These are phyloP conservation scores for Helianthus tuberosus DNA, from an alignment of 129 eudicot genomes.

Conservation along the genomic window DNA sequence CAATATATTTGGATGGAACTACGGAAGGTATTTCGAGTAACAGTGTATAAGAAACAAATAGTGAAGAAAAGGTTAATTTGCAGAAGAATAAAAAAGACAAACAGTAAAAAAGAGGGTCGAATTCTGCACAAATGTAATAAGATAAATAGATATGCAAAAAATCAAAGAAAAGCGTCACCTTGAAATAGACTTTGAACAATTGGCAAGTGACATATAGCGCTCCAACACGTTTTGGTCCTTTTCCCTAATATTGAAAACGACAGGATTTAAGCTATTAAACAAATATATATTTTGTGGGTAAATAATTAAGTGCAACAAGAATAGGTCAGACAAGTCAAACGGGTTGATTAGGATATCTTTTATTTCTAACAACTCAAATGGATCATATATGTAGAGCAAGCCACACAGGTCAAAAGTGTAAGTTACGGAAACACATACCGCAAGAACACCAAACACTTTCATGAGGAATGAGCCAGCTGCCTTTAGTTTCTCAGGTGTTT, in stretches of 20 bases:
- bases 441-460: conserved; percentile 99
- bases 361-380: not conserved
- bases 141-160: not conserved
- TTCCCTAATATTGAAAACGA: conserved; percentile 49
- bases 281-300: not conserved
- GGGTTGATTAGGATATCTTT: not conserved
- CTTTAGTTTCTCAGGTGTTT: conserved; percentile 92
- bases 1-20: not conserved
- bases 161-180: conserved; percentile 39
- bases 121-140: not conserved
- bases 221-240: conserved; percentile 98
- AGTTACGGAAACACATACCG: conserved; percentile 50
- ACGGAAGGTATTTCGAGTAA: not conserved
- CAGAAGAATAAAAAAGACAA: not conserved
- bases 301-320: conserved; percentile 16
- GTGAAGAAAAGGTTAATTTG: not conserved
- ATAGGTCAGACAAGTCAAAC: not conserved
- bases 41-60: not conserved
- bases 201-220: conserved; percentile 97
- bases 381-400: not conserved
- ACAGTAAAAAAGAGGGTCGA: not conserved
- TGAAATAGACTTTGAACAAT: conserved; percentile 90
- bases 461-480: conserved; percentile 98
- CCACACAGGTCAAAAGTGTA: conserved; percentile 1
- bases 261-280: conserved; percentile 19